Evolutionary conservation across 2,329 filamentous ascomycete species (phyloP).

Genomic region (Stemphylium beticola): DNA sequence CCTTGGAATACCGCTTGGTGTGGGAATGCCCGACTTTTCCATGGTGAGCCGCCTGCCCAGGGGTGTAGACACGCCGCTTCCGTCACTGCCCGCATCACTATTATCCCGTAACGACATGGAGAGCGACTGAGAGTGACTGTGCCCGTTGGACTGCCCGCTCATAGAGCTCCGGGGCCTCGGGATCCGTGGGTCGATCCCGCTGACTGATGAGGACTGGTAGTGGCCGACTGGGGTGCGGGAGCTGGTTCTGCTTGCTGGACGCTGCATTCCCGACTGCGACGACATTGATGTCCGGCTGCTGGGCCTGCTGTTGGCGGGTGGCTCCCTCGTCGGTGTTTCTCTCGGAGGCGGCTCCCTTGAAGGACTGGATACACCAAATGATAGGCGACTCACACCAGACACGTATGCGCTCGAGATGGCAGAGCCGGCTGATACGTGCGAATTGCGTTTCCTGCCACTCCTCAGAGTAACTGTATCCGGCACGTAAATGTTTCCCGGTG

Average conservation of each 20-base stretch:
- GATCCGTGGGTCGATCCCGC: slow-evolving; percentile 50
- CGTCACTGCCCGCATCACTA: slow-evolving; percentile 56
- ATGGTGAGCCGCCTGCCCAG: slow-evolving; percentile 53
- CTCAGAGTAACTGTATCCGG: slow-evolving; percentile 66
- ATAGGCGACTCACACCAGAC: slow-evolving; percentile 54
- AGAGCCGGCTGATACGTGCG: slow-evolving; percentile 58
- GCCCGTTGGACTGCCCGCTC: slow-evolving; percentile 60
- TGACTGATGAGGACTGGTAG: slow-evolving; percentile 57
- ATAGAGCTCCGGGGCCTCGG: slow-evolving; percentile 73
- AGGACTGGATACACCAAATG: slow-evolving; percentile 53
- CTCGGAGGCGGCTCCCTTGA: slow-evolving; percentile 28
- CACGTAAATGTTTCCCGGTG: slow-evolving; percentile 49
- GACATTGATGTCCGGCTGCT: slow-evolving; percentile 68
- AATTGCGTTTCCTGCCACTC: slow-evolving; percentile 70
- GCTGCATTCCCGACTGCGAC: slow-evolving; percentile 29
- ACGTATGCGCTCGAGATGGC: slow-evolving; percentile 30
- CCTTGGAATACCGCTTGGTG: slow-evolving; percentile 56
- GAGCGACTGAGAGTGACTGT: slow-evolving; percentile 42
- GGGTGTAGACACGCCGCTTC: slow-evolving; percentile 51
- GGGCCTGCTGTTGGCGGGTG: slow-evolving; percentile 62
- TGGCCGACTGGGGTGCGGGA: slow-evolving; percentile 69
- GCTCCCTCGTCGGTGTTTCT: slow-evolving; percentile 22
- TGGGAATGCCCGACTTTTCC: slow-evolving; percentile 58
- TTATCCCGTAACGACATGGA: slow-evolving; percentile 54
- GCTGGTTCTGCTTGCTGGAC: slow-evolving; percentile 69